Evolutionary conservation across 768 basidiomycete genomes (phyloP).

Genomic region (Amanita exitialis): DNA sequence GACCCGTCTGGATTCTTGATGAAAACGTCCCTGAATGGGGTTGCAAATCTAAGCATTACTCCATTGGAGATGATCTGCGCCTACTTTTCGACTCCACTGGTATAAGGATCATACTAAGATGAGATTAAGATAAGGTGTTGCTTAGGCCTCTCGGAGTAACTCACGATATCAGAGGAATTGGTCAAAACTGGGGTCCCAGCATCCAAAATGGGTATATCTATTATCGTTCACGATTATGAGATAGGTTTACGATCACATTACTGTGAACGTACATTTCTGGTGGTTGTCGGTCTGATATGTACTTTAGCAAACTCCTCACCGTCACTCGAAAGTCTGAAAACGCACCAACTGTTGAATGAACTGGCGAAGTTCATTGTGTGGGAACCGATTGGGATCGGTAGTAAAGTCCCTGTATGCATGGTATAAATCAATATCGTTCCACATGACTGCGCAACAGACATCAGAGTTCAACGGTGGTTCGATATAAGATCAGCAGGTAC

Average conservation of each 20-base stretch:
- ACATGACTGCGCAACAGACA: constrained; percentile 39
- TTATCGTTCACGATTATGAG: background rate
- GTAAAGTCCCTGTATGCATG: constrained; percentile 64
- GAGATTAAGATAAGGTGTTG: background rate
- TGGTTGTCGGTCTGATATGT: constrained; percentile 20
- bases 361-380: constrained; percentile 36
- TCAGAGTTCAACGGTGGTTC: background rate
- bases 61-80: constrained; percentile 1
- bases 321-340: constrained; percentile 14
- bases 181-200: constrained; percentile 46
- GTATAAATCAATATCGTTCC: constrained; percentile 74
- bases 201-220: constrained; percentile 66
- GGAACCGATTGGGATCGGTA: constrained; percentile 53
- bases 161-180: constrained; percentile 53
- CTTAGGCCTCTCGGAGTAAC: constrained; percentile 14
- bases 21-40: constrained; percentile 37
- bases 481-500: constrained; percentile 17
- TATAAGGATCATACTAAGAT: constrained; percentile 56
- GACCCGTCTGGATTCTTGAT: constrained; percentile 69
- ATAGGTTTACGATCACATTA: background rate
- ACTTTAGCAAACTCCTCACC: constrained; percentile 9
- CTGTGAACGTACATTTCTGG: constrained; percentile 31
- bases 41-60: constrained; percentile 14
- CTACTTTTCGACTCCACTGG: constrained; percentile 47
- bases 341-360: constrained; percentile 52